Conservation (phyloP, 495 filamentous ascomycete genomes). For the Parathielavia appendiculata region DNA sequence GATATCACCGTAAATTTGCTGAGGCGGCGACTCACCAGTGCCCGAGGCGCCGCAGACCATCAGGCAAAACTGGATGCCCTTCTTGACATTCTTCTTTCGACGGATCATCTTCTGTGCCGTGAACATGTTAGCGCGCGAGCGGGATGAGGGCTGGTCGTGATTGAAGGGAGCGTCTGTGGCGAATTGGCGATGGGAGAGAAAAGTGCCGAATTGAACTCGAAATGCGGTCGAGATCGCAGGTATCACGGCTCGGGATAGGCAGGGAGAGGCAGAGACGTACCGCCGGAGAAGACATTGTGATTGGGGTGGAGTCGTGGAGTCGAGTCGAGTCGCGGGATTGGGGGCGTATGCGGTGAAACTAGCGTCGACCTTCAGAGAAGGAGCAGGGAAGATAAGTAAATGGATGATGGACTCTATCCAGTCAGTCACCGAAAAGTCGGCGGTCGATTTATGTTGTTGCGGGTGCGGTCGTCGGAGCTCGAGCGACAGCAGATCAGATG, state of each 20-base stretch:
- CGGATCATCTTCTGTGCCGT: constrained; percentile 79
- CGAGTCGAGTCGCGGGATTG: constrained; percentile 17
- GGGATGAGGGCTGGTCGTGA: constrained; percentile 3
- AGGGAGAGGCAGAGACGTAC: constrained; percentile 31
- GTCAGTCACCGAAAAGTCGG: constrained; percentile 25
- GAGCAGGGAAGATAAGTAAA: constrained; percentile 23
- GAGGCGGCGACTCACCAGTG: constrained; percentile 63
- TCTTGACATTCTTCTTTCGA: constrained; percentile 99
- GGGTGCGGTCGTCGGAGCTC: constrained; percentile 16
- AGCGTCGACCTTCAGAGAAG: constrained; percentile 19
- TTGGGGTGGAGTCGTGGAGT: constrained; percentile 20
- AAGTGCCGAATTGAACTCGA: constrained; percentile 4
- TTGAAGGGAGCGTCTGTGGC: constrained; percentile 14
- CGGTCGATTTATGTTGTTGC: constrained; percentile 9
- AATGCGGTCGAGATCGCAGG: constrained; percentile 7
- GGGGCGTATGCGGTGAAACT: constrained; percentile 25
- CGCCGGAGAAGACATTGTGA: constrained; percentile 36
- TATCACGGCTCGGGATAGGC: constrained; percentile 2
- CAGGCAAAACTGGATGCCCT: constrained; percentile 99
- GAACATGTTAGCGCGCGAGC: constrained; percentile 31
- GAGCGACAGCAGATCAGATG: constrained; percentile 19
- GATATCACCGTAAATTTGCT: neutral
- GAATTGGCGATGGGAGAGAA: neutral
- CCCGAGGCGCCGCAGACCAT: constrained; percentile 99
- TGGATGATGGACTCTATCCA: constrained; percentile 25